Evolutionary conservation across 371 early-diverging fungal genomes (phyloP), one percentile per base, ranked within the genome.

Genomic region (Mortierella sp.): DNA sequence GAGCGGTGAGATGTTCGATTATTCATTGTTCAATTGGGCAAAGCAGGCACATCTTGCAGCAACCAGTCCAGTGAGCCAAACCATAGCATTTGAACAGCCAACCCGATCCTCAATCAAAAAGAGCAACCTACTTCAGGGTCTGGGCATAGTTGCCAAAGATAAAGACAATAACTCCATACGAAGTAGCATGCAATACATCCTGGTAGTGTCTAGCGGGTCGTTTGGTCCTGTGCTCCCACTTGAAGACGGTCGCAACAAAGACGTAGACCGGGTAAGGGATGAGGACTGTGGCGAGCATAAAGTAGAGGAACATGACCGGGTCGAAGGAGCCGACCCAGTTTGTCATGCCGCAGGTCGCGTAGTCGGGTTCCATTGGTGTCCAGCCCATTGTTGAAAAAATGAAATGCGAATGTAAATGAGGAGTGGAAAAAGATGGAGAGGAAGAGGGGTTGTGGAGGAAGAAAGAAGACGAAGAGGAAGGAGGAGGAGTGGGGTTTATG

Each of bases 131-230:
- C 91, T 91, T 91, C 78, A 92, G 91, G 6, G 95, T 92, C 74
- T 90, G 88, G 10, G 95, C 86, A 83, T 96, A 96, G 86, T 95
- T 95, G 40, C 96, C 96, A 90, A 95, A 91, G n/a, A 94, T 92
- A 88, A 96, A 96, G 9, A 96, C 81, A n/a, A 96, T 87, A 31
- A 91, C 88, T 8, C 91, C 89, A 80, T 94, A 95, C 2, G 90
- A 82, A 21, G 94, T 83, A 0, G 91, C 93, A 24, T 88, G 78
- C 57, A 93, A 81, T 6, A 92, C 37, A 81, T 95, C 94, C 75
- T 92, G 92, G 81, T 92, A 95, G 71, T 94, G 94, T 40, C 94
- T 89, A 14, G 92, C 92, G 10, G 91, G 80, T 24, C 92, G 89
- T 75, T 95, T 95, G 24, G 82, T 78, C 50, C 92, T 91, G 28